phyloP scores from a whole-genome alignment of 163 green algal genomes.

The Scenedesmus sp. region DNA sequence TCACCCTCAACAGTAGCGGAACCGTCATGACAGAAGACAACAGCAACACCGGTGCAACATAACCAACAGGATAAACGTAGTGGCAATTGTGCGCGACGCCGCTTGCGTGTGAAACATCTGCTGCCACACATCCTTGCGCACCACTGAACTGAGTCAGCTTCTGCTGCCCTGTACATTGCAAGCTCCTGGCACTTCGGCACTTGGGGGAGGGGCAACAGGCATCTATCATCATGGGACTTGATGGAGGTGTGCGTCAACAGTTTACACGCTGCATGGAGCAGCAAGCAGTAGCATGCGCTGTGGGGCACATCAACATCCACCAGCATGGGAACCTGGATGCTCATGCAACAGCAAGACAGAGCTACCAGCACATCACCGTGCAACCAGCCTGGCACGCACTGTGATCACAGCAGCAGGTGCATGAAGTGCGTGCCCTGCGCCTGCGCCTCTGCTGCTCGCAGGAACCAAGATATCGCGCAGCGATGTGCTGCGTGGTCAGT shows the following conservation, averaged over 20 bases:
- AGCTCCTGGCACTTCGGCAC: neutral
- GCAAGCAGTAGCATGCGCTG: neutral
- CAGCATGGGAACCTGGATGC: no score
- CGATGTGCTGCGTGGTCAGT: conserved; percentile 73
- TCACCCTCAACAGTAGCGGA: neutral
- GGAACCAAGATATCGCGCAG: conserved; percentile 73
- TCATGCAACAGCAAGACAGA: no score
- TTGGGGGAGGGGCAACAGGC: no score
- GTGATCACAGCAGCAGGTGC: no score
- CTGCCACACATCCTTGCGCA: neutral
- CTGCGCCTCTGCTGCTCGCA: conserved; percentile 10
- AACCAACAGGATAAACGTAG: neutral
- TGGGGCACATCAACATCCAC: no score
- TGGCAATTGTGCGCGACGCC: neutral
- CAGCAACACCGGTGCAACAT: no score
- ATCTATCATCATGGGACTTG: conserved; percentile 39
- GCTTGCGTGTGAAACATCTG: neutral
- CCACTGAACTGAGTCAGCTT: neutral
- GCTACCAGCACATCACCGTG: no score
- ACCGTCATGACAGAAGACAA: neutral
- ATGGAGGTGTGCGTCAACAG: conserved; percentile 8
- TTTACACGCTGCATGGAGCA: neutral
- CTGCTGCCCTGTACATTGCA: neutral
- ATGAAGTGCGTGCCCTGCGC: no score
- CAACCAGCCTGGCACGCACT: no score